Evolutionary conservation across 108 stramenopile genomes (phyloP).

Genomic region (Mediolabrus comicus): DNA sequence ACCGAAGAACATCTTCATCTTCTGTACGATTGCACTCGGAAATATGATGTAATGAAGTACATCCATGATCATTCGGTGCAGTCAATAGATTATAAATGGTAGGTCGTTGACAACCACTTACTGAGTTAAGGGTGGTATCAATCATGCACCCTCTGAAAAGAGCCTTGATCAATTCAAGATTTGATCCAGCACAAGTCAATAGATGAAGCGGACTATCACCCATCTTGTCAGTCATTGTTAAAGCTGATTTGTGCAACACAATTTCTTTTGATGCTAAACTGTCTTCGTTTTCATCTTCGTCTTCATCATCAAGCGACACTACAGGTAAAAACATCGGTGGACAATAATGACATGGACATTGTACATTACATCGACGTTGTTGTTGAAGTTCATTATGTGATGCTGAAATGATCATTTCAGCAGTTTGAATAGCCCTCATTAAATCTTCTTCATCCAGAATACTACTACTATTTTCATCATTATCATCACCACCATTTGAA

Average conservation of each 20-base stretch:
- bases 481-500: background rate
- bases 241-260: conserved; percentile 19
- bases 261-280: background rate
- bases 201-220: conserved; percentile 33
- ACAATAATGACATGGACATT: conserved; percentile 12
- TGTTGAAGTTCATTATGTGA: conserved; percentile 13
- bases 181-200: conserved; percentile 23
- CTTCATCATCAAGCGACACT: background rate
- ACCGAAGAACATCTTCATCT: conserved; percentile 1
- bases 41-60: conserved; percentile 24
- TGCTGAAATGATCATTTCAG: conserved; percentile 26
- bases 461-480: background rate
- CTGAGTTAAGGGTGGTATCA: no score
- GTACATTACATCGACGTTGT: background rate
- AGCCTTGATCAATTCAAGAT: conserved; percentile 14
- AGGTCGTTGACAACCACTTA: background rate
- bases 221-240: conserved; percentile 34
- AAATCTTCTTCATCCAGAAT: background rate
- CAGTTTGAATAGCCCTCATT: conserved; percentile 7
- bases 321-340: conserved; percentile 9
- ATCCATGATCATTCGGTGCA: conserved; percentile 25
- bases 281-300: background rate
- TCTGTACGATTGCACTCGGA: background rate
- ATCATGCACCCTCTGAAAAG: conserved; percentile 19
- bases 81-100: conserved; percentile 15